These are phyloP conservation scores for Diplosphaera chodatii DNA, from an alignment of 139 green algal genomes.

Conservation along the genomic window DNA sequence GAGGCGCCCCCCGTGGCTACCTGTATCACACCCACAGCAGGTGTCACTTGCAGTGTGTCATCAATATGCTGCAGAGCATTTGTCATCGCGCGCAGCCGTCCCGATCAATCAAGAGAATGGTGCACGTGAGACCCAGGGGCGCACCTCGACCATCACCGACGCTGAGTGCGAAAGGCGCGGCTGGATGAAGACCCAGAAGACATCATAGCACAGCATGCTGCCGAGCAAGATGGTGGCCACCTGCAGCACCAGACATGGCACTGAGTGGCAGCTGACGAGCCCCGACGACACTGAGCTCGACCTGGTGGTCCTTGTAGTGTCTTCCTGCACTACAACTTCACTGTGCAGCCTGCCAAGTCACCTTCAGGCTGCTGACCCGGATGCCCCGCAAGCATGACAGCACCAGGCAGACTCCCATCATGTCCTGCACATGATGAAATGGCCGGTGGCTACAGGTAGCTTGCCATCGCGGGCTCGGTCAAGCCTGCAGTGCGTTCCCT, in stretches of 20 bases:
- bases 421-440: slow-evolving; percentile 41
- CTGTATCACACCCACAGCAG: neutral
- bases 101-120: no score
- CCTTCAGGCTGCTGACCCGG: slow-evolving; percentile 51
- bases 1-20: slow-evolving; percentile 37
- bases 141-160: slow-evolving; percentile 83
- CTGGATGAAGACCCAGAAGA: slow-evolving; percentile 96
- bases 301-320: no score
- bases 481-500: no score
- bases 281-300: no score
- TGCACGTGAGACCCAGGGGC: neutral
- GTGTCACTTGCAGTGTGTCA: no score
- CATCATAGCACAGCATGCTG: slow-evolving; percentile 71
- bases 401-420: slow-evolving; percentile 60
- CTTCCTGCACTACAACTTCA: no score
- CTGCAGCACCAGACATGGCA: no score
- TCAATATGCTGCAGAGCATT: no score
- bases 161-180: slow-evolving; percentile 65
- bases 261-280: no score
- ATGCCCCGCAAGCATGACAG: slow-evolving; percentile 61
- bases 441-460: slow-evolving; percentile 40
- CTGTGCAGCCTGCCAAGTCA: no score
- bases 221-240: slow-evolving; percentile 72
- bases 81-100: no score
- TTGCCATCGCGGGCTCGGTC: slow-evolving; percentile 8